Evolutionary conservation across 306 rosid species (phyloP), one percentile per base, ranked within the genome.

Genomic region (Ormosia semicastrata): DNA sequence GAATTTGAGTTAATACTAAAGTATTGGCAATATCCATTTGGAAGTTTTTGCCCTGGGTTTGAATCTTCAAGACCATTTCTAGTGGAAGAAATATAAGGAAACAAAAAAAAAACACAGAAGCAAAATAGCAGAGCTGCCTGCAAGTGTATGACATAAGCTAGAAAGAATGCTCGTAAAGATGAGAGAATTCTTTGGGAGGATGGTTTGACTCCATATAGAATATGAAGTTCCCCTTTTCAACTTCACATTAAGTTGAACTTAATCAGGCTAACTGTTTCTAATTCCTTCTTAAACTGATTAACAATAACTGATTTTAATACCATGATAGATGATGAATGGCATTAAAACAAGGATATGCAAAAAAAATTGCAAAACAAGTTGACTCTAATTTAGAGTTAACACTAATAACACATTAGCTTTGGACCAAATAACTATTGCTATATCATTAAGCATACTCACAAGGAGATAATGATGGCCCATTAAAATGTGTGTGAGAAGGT

Each of bases 381-480:
- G 50, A 62, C 73, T 49, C 39, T 14, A 69, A 37, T 14, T 34
- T 34, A 63, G 13, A 7, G 29, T 3, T 54, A 65, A 43, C 15
- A 33, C 41, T 47, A 36, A 58, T 30, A 50, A 62, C 44, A 53
- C 29, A 43, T 54, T 46, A 70, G 68, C 85, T 76, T 66, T 54
- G 79, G 66, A 81, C 53, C 49, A 66, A 60, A 41, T 34, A 65
- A 69, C 53, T 54, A 70, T 30, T 24, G 82, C 41, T 50, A 75
- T 46, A 46, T 30, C 13, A 69, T 6, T 7, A 54, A 30, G 32
- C 57, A 52, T 62, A 88, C 92, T 85, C 79, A 91, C 94, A 91
- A 71, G 90, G 68, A 60, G 88, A 73, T 71, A 86, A 58, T 54
- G 90, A 73, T 29, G 89, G 82, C 75, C 85, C 83, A 24, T 72